These are phyloP conservation scores for Trichoderma hamatum DNA, from an alignment of 2,329 filamentous ascomycete genomes.

Conservation along the genomic window DNA sequence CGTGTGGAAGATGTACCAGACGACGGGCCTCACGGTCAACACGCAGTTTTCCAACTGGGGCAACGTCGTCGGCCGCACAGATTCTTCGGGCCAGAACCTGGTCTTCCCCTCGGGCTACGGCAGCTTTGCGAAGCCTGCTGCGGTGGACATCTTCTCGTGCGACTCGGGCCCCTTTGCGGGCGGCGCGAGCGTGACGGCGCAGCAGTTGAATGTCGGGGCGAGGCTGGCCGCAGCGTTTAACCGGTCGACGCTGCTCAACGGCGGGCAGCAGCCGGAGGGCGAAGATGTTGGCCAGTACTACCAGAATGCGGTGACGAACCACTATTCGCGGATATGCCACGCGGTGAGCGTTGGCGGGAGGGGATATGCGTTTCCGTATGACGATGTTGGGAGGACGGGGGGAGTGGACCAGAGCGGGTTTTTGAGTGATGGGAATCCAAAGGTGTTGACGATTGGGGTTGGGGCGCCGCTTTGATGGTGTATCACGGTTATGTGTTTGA, in stretches of 20 bases:
- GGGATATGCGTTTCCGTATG: slow-evolving; percentile 73
- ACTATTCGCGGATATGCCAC: slow-evolving; percentile 69
- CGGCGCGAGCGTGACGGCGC: slow-evolving; percentile 45
- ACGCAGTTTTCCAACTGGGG: slow-evolving; percentile 57
- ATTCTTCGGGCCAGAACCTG: slow-evolving; percentile 39
- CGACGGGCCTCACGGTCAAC: slow-evolving; percentile 52
- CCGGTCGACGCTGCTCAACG: slow-evolving; percentile 65
- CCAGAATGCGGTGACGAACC: slow-evolving; percentile 59
- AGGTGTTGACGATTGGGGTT: slow-evolving; percentile 58
- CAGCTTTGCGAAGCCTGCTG: slow-evolving; percentile 53
- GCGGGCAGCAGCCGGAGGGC: slow-evolving; percentile 55
- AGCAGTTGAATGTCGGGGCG: slow-evolving; percentile 67
- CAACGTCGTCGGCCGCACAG: slow-evolving; percentile 49
- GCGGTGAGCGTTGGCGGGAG: slow-evolving; percentile 59
- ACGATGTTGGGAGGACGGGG: slow-evolving; percentile 63
- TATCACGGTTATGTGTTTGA: neutral
- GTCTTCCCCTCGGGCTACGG: slow-evolving; percentile 45
- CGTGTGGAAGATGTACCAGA: slow-evolving; percentile 56
- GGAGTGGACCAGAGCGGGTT: slow-evolving; percentile 64
- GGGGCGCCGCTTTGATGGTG: slow-evolving; percentile 44
- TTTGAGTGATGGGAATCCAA: slow-evolving; percentile 59
- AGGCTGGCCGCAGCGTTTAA: slow-evolving; percentile 78
- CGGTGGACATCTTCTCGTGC: slow-evolving; percentile 56
- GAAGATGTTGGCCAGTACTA: slow-evolving; percentile 58
- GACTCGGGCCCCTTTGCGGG: slow-evolving; percentile 59